These are phyloP conservation scores for Candida vaughaniae DNA, from an alignment of 805 yeast genomes.

Conservation along the genomic window DNA sequence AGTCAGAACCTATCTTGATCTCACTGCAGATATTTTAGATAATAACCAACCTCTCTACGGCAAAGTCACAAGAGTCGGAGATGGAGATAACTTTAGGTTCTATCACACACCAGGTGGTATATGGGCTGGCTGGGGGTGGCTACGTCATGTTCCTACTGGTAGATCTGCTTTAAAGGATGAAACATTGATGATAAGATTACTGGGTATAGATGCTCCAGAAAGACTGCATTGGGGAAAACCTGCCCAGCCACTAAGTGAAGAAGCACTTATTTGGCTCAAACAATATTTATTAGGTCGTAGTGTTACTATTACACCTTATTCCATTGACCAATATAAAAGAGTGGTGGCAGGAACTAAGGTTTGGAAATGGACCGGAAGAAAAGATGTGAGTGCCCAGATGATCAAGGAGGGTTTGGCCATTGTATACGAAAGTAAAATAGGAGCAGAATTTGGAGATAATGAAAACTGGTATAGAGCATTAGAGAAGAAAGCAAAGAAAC, in stretches of 20 bases:
- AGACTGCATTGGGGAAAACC: slow-evolving; percentile 92
- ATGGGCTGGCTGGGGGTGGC: slow-evolving; percentile 91
- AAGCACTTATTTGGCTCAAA: slow-evolving; percentile 78
- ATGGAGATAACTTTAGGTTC: slow-evolving; percentile 91
- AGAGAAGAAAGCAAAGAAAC: slow-evolving; percentile 59
- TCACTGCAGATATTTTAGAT: slow-evolving; percentile 35
- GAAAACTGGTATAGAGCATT: slow-evolving; percentile 58
- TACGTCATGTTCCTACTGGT: slow-evolving; percentile 60
- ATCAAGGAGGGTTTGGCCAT: slow-evolving; percentile 77
- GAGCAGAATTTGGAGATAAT: slow-evolving; percentile 84
- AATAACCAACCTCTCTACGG: slow-evolving; percentile 46
- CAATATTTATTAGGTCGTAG: slow-evolving; percentile 60
- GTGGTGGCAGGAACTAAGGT: slow-evolving; percentile 80
- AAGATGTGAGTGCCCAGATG: slow-evolving; percentile 88
- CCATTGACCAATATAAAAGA: slow-evolving; percentile 85
- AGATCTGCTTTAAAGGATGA: slow-evolving; percentile 51
- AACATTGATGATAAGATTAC: slow-evolving; percentile 78
- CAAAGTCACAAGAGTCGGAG: slow-evolving; percentile 86
- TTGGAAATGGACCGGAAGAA: slow-evolving; percentile 54
- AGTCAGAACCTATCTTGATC: slow-evolving; percentile 34
- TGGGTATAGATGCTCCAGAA: slow-evolving; percentile 98
- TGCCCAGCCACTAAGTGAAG: slow-evolving; percentile 83
- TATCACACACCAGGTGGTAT: slow-evolving; percentile 93
- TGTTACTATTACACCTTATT: slow-evolving; percentile 74
- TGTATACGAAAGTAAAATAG: slow-evolving; percentile 78